Evolutionary conservation across 495 filamentous ascomycete species (phyloP), one percentile per base, ranked within the genome.

Genomic region (Hypoxylon perforatum): DNA sequence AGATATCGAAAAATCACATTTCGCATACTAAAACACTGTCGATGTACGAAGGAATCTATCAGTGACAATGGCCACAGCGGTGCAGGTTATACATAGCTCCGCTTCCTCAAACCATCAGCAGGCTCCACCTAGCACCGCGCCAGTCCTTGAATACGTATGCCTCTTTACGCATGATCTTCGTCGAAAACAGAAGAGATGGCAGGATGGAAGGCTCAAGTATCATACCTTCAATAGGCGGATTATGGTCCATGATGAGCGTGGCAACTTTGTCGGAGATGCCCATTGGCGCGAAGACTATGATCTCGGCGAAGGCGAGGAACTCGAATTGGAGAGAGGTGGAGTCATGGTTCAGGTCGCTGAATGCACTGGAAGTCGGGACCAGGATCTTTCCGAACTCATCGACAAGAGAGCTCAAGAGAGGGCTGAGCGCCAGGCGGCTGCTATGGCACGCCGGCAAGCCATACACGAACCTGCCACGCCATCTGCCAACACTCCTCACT

Each of bases 151-250:
- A 65, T 94, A 88, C 70, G 81, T 86, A 55, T 97, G 93, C 69
- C 87, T 97, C 18, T 97, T 90, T 76, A 96, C 91, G 4, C 85
- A 89, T 64, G 93, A 97, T 72, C 74, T 96, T 50, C 87, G 88
- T 8, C 86, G 91, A 50, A 97, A 97, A 76, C 87, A 90, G 52
- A 97, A 97, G 77, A 80, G 91, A 46, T 97, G 93, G 93, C 91
- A 94, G 67, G 94, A 97, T 89, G 94, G 94, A 41, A 87, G 88
- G 45, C 84, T 97, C 28, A 87, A 89, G 52, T 96, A 88, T 71
- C 93, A 97, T 73, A 91, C 91, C 1, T 96, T 96, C 83, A 97
- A 97, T 78, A 92, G 89, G 66, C 88, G 93, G 3, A 80, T 93
- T 38, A 96, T 97, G 93, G 91, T 95, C 18, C 94, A 94, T 69